A percentile compares a stretch with the other conserved stretches of the same genome.
Evolutionary conservation across 2,329 filamentous ascomycete genomes (phyloP).

Genomic region (Monilinia fructigena): DNA sequence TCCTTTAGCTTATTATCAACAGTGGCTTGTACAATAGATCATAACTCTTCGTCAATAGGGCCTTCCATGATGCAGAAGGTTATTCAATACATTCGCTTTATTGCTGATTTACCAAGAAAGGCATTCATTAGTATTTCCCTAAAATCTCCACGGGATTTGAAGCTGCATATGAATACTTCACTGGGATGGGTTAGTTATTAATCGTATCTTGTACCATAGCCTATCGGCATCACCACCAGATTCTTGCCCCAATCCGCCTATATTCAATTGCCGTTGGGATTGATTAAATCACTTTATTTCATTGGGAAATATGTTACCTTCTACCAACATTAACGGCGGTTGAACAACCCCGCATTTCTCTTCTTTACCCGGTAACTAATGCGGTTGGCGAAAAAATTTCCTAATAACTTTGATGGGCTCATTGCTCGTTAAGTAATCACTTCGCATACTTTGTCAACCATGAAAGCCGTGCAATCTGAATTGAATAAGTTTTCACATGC

Average conservation of each 20-base stretch:
- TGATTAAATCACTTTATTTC: background rate
- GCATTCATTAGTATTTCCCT: background rate
- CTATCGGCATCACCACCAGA: background rate
- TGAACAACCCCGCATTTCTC: conserved; percentile 7
- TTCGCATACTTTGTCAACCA: background rate
- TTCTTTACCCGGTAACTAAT: background rate
- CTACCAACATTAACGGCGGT: background rate
- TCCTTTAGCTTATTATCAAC: no score
- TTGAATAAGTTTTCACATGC: background rate
- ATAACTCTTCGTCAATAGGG: no score
- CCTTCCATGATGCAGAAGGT: no score
- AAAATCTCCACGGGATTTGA: background rate
- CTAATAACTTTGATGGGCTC: background rate
- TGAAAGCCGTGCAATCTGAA: background rate
- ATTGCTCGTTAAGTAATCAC: conserved; percentile 9
- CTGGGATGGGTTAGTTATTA: background rate
- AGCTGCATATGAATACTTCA: background rate
- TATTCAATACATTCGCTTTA: no score
- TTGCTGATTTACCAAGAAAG: no score
- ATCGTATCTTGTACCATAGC: background rate
- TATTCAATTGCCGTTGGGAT: background rate
- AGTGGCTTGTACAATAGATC: no score
- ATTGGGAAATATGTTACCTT: background rate
- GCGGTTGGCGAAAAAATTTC: background rate
- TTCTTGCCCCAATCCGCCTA: background rate